phyloP scores from a whole-genome alignment of 2,329 filamentous ascomycete genomes.

The Aplosporella prunicola region DNA sequence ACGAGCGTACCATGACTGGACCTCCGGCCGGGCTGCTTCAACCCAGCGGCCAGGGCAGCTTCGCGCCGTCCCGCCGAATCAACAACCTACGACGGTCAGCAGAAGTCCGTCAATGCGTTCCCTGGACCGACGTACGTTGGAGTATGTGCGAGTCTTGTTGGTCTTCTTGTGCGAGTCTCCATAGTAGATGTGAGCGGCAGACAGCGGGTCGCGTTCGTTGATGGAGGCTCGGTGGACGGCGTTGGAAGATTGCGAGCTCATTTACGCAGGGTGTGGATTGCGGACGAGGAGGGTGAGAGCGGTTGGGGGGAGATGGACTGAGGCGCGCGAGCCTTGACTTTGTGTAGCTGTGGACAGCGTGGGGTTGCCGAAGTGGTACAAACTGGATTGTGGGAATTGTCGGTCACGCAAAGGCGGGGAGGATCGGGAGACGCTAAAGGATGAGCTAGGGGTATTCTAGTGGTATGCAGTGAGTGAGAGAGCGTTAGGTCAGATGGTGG shows the following conservation, averaged over 20 bases:
- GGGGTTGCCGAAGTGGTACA: too few species aligned
- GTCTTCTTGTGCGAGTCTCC: conserved; percentile 42
- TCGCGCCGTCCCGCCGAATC: conserved; percentile 23
- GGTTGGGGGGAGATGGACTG: too few species aligned
- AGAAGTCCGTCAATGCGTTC: conserved; percentile 5
- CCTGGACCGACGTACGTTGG: conserved; percentile 37
- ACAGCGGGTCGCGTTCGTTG: conserved; percentile 44
- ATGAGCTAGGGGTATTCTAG: too few species aligned
- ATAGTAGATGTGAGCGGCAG: conserved; percentile 51
- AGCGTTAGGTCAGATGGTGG: too few species aligned
- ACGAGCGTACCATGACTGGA: conserved; percentile 26
- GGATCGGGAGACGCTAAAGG: too few species aligned
- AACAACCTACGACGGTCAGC: conserved; percentile 18
- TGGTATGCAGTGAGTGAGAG: too few species aligned
- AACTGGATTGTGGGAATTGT: too few species aligned
- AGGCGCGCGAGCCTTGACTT: too few species aligned
- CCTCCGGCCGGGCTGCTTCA: conserved; percentile 23
- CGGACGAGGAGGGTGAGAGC: too few species aligned
- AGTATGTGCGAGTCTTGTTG: conserved; percentile 44
- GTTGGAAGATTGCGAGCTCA: conserved; percentile 30
- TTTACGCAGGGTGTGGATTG: too few species aligned
- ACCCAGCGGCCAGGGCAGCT: conserved; percentile 17
- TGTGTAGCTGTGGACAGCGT: too few species aligned
- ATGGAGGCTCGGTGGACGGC: conserved; percentile 30
- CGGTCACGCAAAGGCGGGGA: too few species aligned